A percentile compares a stretch with the other conserved stretches of the same genome.
Evolutionary conservation across 306 rosid species (phyloP).

Genomic region (Trifolium repens): DNA sequence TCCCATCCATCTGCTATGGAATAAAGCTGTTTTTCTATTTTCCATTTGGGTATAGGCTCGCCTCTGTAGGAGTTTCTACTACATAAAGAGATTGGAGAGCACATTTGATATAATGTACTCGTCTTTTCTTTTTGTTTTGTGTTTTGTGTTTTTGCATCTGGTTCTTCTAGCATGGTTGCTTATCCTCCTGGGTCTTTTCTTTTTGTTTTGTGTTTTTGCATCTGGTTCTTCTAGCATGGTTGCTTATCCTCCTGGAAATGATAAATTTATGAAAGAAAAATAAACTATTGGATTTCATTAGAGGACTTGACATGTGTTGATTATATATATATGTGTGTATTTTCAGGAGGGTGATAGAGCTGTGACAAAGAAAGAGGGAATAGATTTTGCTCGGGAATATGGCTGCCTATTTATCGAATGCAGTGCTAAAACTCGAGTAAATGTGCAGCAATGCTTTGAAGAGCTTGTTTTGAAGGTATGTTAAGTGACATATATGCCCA

Average conservation of each 20-base stretch:
- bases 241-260: not conserved
- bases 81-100: not conserved
- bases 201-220: not conserved
- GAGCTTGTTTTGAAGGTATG: slow-evolving; percentile 94
- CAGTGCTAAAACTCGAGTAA: slow-evolving; percentile 96
- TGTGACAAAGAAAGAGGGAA: slow-evolving; percentile 93
- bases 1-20: slow-evolving; percentile 5
- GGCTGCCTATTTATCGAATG: slow-evolving; percentile 95
- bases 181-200: not conserved
- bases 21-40: not conserved
- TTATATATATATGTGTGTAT: slow-evolving; percentile 37
- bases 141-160: not conserved
- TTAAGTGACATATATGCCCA: slow-evolving; percentile 28
- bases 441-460: slow-evolving; percentile 94
- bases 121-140: not conserved
- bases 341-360: slow-evolving; percentile 83
- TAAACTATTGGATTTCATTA: not conserved
- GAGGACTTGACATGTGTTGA: slow-evolving; percentile 34
- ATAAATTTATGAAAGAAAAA: not conserved
- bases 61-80: slow-evolving; percentile 1
- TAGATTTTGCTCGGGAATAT: slow-evolving; percentile 83
- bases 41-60: not conserved
- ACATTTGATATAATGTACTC: slow-evolving; percentile 6
- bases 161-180: not conserved
- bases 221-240: not conserved